A percentile compares a stretch with the other conserved stretches of the same genome.
These are phyloP conservation scores for Thalassiosira livingstoniorum DNA, from an alignment of 352 stramenopile genomes.

Conservation along the genomic window DNA sequence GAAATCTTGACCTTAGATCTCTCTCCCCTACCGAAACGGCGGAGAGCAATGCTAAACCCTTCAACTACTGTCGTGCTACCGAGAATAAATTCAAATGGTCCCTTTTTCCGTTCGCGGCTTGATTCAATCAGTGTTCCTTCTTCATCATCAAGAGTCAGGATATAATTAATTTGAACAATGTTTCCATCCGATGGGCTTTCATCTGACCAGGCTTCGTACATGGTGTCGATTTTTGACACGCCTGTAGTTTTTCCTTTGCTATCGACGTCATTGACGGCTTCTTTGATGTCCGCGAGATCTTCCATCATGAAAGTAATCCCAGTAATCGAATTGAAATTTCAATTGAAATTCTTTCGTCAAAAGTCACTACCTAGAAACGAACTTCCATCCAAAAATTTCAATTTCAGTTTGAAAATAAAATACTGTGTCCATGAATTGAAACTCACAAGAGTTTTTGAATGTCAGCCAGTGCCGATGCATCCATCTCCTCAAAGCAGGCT, in stretches of 20 bases:
- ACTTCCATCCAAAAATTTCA: too few species aligned
- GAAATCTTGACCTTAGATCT: slow-evolving; percentile 14
- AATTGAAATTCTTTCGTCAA: too few species aligned
- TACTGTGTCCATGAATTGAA: too few species aligned
- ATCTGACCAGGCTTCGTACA: slow-evolving; percentile 10
- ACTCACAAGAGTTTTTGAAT: too few species aligned
- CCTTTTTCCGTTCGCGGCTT: neutral
- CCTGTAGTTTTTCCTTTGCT: neutral
- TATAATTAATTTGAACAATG: slow-evolving; percentile 27
- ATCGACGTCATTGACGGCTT: too few species aligned
- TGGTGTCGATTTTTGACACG: slow-evolving; percentile 15
- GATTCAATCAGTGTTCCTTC: slow-evolving; percentile 13
- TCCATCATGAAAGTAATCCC: too few species aligned
- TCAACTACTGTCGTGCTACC: slow-evolving; percentile 12
- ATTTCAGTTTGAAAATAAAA: too few species aligned
- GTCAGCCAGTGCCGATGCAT: too few species aligned
- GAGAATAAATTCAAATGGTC: slow-evolving; percentile 18
- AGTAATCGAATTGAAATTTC: too few species aligned
- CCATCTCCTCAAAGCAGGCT: too few species aligned
- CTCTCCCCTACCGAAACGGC: slow-evolving; percentile 20
- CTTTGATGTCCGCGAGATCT: too few species aligned
- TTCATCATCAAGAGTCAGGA: neutral
- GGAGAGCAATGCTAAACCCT: slow-evolving; percentile 11
- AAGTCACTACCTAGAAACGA: too few species aligned
- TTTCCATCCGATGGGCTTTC: slow-evolving; percentile 14